Evolutionary conservation across 257 asterid species (phyloP), one percentile per base, ranked within the genome.

Genomic region (Lithospermum erythrorhizon): DNA sequence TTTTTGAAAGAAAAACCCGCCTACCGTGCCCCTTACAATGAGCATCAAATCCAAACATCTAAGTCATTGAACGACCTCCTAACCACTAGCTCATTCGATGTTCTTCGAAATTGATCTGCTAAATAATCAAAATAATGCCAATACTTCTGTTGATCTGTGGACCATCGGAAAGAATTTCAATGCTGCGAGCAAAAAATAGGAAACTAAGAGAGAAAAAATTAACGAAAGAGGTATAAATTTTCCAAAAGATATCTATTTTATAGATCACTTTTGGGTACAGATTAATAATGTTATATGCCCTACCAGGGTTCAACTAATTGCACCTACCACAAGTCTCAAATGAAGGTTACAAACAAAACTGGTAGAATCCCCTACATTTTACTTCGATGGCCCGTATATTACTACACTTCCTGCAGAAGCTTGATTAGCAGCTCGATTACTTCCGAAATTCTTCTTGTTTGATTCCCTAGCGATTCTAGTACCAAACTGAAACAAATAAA

Each of bases 371-470:
- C 48, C 16, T 41, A 41, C 49, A 14, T 41, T 41, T 41, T 41
- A 41, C 17, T 59, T 60, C 20, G 81, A 67, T 27, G 73, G 45
- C 21, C 73, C 66, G 47, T 69, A 9, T 72, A 87, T 85, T 23
- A 70, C 87, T 41, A 76, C 94, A 70, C 94, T 90, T 63, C 98
- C 98, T 11, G 96, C 98, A 65, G 94, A 82, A 59, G 91, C 96
- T 69, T 85, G 96, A 75, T 90, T 90, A 59, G 96, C 98, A 25
- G 98, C 96, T 66, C 96, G 87, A 65, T 87, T 90, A 70, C 96
- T 90, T 76, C 97, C 97, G 23, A 90, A 90, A 53, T 79, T 85
- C 65, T 82, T 87, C 82, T 78, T 72, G 71, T 90, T 90, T 30
- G 97, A 90, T 71, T 90, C 98, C 66, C 98, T 82, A 0, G 98